Evolutionary conservation across 148 eudicot genomes (phyloP).

Genomic region (Polygonum aviculare): DNA sequence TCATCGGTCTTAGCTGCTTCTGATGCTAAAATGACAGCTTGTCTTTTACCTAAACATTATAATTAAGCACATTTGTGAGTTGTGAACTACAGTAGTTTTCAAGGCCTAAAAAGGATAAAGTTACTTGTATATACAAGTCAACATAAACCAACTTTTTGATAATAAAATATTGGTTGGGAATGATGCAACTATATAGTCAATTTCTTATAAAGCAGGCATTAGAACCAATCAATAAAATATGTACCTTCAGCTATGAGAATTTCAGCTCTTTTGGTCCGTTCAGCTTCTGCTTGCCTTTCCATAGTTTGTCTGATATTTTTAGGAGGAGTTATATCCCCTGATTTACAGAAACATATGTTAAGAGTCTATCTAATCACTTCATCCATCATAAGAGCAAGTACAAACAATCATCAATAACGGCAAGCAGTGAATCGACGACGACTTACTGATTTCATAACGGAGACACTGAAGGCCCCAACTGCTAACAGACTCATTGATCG

Average conservation of each 20-base stretch:
- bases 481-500: slow-evolving; percentile 76
- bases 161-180: too few species aligned
- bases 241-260: slow-evolving; percentile 89
- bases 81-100: too few species aligned
- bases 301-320: slow-evolving; percentile 68
- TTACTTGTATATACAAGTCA: too few species aligned
- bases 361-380: not conserved
- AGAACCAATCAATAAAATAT: not conserved
- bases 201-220: not conserved
- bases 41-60: slow-evolving; percentile 48
- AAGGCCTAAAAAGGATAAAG: too few species aligned
- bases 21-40: slow-evolving; percentile 61
- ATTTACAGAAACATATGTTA: slow-evolving; percentile 2
- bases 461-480: slow-evolving; percentile 85
- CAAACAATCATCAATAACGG: not conserved
- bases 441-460: slow-evolving; percentile 87
- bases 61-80: not conserved
- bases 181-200: too few species aligned
- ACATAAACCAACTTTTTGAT: too few species aligned
- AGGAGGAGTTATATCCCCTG: slow-evolving; percentile 95
- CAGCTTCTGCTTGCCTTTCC: slow-evolving; percentile 99
- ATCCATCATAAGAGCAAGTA: not conserved
- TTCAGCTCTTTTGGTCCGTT: slow-evolving; percentile 84
- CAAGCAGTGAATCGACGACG: not conserved
- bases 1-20: slow-evolving; percentile 75